A percentile compares a stretch with the other conserved stretches of the same genome.
These are phyloP conservation scores for Pisolithus microcarpus DNA, from an alignment of 768 basidiomycete species.

Conservation along the genomic window DNA sequence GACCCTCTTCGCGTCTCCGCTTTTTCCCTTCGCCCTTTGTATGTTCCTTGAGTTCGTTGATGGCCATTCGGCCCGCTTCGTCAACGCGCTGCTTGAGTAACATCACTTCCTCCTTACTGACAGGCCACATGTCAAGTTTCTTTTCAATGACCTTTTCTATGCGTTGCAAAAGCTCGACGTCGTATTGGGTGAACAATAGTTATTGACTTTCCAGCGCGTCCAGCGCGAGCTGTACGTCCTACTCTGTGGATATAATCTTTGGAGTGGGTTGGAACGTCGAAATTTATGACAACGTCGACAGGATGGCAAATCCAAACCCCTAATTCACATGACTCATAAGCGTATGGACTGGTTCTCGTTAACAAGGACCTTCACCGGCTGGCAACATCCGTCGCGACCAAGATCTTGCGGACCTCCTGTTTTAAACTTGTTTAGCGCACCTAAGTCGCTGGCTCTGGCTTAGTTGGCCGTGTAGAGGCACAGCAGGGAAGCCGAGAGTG, in stretches of 20 bases:
- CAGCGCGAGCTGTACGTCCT: constrained; percentile 94
- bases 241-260: constrained; percentile 99
- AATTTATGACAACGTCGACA: constrained; percentile 96
- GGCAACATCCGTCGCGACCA: constrained; percentile 96
- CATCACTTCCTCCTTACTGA: constrained; percentile 83
- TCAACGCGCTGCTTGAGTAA: constrained; percentile 83
- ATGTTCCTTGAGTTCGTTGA: constrained; percentile 76
- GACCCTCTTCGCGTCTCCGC: constrained; percentile 39
- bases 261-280: constrained; percentile 94
- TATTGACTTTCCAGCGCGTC: constrained; percentile 93
- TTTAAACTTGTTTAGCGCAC: constrained; percentile 92
- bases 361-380: constrained; percentile 53
- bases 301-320: constrained; percentile 93
- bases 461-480: constrained; percentile 93
- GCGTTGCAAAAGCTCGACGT: constrained; percentile 91
- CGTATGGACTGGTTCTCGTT: not conserved
- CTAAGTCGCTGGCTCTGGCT: constrained; percentile 89
- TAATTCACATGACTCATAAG: constrained; percentile 20
- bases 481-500: constrained; percentile 86
- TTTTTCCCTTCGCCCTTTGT: constrained; percentile 45
- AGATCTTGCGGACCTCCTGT: constrained; percentile 82
- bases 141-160: constrained; percentile 91
- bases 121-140: constrained; percentile 84
- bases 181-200: constrained; percentile 98
- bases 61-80: constrained; percentile 75